Evolutionary conservation across 2,329 filamentous ascomycete species (phyloP).

Genomic region (Venturia carpophila): DNA sequence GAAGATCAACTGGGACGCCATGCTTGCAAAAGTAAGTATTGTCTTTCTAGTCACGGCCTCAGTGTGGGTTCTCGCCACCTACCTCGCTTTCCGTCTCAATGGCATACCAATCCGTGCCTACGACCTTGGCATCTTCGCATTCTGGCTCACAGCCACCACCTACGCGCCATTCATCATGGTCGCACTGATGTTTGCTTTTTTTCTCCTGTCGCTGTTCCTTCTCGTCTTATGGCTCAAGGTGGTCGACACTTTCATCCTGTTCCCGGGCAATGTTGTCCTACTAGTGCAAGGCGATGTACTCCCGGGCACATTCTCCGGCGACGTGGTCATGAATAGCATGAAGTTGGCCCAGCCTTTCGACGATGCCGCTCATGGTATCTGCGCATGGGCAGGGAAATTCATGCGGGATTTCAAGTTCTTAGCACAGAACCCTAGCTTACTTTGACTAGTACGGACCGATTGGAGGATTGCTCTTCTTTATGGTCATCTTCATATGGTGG

Average conservation of each 20-base stretch:
- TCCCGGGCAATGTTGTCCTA: not conserved
- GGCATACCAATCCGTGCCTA: not conserved
- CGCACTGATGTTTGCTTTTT: not conserved
- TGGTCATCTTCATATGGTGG: constrained; percentile 84
- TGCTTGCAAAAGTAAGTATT: constrained; percentile 69
- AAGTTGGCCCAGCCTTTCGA: not conserved
- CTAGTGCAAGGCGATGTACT: not conserved
- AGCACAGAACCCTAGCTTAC: constrained; percentile 22
- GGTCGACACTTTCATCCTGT: not conserved
- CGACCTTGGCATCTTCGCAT: not conserved
- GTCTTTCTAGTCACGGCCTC: not conserved
- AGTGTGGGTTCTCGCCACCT: not conserved
- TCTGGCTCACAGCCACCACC: not conserved
- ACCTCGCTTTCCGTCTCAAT: not conserved
- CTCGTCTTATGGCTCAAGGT: not conserved
- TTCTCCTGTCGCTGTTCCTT: not conserved
- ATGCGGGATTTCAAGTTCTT: not conserved
- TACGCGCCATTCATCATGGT: not conserved
- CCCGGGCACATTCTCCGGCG: not conserved
- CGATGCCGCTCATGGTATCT: not conserved
- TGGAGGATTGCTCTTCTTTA: constrained; percentile 69
- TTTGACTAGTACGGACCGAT: constrained; percentile 72
- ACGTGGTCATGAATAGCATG: not conserved
- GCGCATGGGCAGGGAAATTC: not conserved
- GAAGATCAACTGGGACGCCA: constrained; percentile 93